Conservation (phyloP, 2,329 filamentous ascomycete genomes). For the Arthrobotrys musiformis region DNA sequence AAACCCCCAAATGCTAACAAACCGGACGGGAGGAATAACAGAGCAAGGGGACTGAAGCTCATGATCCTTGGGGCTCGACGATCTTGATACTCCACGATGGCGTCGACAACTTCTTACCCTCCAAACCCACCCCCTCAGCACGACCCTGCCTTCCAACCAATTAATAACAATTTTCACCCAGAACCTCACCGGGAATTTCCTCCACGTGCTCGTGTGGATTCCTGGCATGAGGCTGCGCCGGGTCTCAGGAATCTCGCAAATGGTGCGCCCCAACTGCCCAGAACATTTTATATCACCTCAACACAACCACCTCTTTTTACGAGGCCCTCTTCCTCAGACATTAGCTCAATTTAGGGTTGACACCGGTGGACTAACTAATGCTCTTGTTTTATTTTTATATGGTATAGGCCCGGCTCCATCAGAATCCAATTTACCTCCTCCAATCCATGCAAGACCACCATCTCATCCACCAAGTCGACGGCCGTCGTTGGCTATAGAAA, state of each 20-base stretch:
- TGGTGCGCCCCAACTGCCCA: constrained; percentile 52
- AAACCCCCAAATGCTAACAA: constrained; percentile 38
- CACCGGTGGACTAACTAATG: constrained; percentile 41
- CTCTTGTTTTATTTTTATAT: constrained; percentile 51
- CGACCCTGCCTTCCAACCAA: constrained; percentile 53
- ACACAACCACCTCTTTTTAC: constrained; percentile 49
- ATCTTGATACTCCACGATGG: constrained; percentile 45
- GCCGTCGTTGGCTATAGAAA: constrained; percentile 51
- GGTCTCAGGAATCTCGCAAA: constrained; percentile 55
- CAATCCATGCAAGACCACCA: constrained; percentile 53
- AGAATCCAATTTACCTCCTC: constrained; percentile 49
- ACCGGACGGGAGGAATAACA: constrained; percentile 20
- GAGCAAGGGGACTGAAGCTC: constrained; percentile 35
- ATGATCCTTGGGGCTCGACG: constrained; percentile 45
- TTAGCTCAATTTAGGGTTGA: constrained; percentile 51
- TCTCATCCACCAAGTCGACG: constrained; percentile 47
- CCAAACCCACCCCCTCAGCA: constrained; percentile 53
- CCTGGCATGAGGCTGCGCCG: constrained; percentile 50
- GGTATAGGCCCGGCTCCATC: constrained; percentile 47
- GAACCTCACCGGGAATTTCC: constrained; percentile 54
- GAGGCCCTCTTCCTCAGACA: constrained; percentile 28
- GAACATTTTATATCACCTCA: constrained; percentile 54
- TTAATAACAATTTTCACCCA: constrained; percentile 50
- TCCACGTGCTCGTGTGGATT: constrained; percentile 55
- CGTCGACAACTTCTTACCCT: constrained; percentile 55